phyloP scores from a whole-genome alignment of 2,329 filamentous ascomycete species.

The Sporothrix phasma region DNA sequence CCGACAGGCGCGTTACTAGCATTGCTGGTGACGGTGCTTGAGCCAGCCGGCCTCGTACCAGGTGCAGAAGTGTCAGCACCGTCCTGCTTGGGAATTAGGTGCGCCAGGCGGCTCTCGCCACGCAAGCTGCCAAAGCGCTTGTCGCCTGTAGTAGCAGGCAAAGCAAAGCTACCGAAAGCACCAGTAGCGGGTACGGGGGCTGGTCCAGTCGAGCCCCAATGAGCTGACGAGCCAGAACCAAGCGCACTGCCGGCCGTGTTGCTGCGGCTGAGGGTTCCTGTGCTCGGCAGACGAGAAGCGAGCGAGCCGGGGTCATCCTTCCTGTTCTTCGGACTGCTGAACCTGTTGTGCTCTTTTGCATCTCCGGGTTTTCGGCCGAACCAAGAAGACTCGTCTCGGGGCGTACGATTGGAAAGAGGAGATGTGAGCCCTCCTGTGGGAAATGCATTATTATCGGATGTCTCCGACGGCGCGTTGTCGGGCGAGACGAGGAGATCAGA shows the following conservation, averaged over 20 bases:
- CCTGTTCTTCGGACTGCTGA: conserved; percentile 40
- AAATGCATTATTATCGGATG: conserved; percentile 57
- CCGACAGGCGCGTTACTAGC: neutral
- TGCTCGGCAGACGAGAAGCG: conserved; percentile 27
- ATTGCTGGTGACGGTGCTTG: neutral
- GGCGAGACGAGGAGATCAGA: conserved; percentile 60
- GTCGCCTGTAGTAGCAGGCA: conserved; percentile 52
- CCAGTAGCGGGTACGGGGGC: conserved; percentile 54
- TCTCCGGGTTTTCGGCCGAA: conserved; percentile 45
- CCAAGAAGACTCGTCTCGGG: conserved; percentile 56
- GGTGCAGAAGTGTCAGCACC: conserved; percentile 17
- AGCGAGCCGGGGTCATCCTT: conserved; percentile 34
- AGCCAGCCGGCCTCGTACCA: neutral
- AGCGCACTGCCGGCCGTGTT: conserved; percentile 44
- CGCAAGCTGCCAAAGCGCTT: conserved; percentile 63
- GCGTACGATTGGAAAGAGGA: conserved; percentile 47
- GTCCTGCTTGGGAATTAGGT: conserved; percentile 51
- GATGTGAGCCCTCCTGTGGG: conserved; percentile 45
- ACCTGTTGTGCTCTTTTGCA: conserved; percentile 41
- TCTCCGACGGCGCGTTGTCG: conserved; percentile 76
- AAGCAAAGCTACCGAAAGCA: conserved; percentile 82
- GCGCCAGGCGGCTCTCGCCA: conserved; percentile 76
- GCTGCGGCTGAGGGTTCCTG: conserved; percentile 42
- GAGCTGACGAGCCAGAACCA: conserved; percentile 30
- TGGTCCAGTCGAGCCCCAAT: conserved; percentile 37